Conservation (phyloP, 2,329 filamentous ascomycete species). For the Penicillium sp. region DNA sequence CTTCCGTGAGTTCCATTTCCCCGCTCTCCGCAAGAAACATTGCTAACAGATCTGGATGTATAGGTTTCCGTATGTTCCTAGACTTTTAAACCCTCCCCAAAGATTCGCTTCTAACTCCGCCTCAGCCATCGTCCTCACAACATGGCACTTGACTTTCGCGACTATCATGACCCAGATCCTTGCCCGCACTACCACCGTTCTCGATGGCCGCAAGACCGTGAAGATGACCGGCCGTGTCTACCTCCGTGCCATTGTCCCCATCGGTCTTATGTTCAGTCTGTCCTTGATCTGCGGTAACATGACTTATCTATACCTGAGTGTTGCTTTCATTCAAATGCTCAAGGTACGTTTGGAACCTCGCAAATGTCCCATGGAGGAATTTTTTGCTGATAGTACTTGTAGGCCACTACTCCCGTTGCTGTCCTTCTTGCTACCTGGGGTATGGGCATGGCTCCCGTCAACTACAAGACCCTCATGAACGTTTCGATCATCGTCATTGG, state of each 20-base stretch:
- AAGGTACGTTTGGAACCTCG: conserved; percentile 46
- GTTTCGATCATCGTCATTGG: conserved; percentile 93
- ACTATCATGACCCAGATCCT: conserved; percentile 93
- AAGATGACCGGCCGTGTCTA: conserved; percentile 97
- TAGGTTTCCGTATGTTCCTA: conserved; percentile 35
- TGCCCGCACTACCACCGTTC: conserved; percentile 81
- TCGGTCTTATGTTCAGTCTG: conserved; percentile 93
- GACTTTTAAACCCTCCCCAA: not conserved
- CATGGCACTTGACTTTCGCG: conserved; percentile 93
- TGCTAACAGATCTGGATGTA: conserved; percentile 2
- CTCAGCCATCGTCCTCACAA: conserved; percentile 70
- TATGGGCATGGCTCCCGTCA: conserved; percentile 80
- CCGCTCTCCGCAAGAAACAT: conserved; percentile 25
- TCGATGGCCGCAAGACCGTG: conserved; percentile 92
- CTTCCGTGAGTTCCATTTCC: conserved; percentile 44
- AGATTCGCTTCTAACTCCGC: conserved; percentile 25
- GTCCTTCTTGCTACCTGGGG: conserved; percentile 88
- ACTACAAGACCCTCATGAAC: conserved; percentile 84
- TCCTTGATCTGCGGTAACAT: conserved; percentile 96
- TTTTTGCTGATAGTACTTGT: not conserved
- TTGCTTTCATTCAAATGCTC: conserved; percentile 98
- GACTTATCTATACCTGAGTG: conserved; percentile 91
- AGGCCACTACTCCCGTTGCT: conserved; percentile 93
- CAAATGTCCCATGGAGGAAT: not conserved
- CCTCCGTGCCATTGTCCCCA: conserved; percentile 87